A percentile compares a stretch with the other conserved stretches of the same genome.
Conservation (phyloP, 441 rosid species). For the Gossypium aridum region DNA sequence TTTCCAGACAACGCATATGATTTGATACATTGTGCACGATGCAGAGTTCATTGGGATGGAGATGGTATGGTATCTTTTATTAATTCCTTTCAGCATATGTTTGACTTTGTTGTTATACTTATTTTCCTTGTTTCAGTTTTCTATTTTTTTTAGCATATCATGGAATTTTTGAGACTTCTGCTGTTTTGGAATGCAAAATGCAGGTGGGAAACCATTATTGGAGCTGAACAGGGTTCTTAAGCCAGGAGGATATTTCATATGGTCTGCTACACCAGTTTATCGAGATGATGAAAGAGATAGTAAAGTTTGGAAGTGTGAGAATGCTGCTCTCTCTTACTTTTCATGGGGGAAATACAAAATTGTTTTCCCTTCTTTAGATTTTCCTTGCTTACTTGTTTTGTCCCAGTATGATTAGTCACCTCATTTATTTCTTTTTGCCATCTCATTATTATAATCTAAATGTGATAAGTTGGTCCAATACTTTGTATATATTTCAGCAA, state of each 20-base stretch:
- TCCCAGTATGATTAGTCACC: no score
- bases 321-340: neutral
- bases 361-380: no score
- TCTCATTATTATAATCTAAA: neutral
- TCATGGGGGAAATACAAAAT: neutral
- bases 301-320: constrained; percentile 50
- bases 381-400: neutral
- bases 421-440: no score
- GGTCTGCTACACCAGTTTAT: constrained; percentile 97
- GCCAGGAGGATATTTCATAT: constrained; percentile 85
- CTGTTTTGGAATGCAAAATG: constrained; percentile 16
- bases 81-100: no score
- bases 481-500: constrained; percentile 43
- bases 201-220: constrained; percentile 85
- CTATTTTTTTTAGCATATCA: neutral
- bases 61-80: no score
- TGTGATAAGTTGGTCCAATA: neutral
- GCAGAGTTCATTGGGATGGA: constrained; percentile 93
- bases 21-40: constrained; percentile 86
- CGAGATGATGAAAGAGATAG: constrained; percentile 54
- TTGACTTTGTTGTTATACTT: neutral
- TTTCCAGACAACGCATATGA: constrained; percentile 69
- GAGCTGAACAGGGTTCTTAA: constrained; percentile 90
- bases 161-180: constrained; percentile 11
- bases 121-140: neutral